Base-by-base conservation (phyloP, 1,284 basidiomycete species). In the Cystobasidium pallidum region DNA sequence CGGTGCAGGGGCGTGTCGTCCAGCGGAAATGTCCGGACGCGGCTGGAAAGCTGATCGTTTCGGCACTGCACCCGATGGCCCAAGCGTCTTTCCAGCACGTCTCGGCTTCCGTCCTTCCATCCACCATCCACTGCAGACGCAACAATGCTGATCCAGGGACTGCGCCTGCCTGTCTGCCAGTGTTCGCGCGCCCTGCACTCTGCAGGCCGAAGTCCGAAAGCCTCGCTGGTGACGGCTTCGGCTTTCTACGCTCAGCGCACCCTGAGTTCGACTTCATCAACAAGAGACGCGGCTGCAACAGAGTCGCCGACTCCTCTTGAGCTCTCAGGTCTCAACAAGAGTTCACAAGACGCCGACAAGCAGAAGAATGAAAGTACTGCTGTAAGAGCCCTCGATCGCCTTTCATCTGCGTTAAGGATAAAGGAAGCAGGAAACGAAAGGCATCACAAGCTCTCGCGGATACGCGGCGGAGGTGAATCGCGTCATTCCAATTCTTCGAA, bases 321-420 rank as follows among this genome's bases (percentile, higher is more conserved):
- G 58, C 36, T 30, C n/a, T 61, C 58, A 43, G 28, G 41, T 43
- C 39, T 61, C 36, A 61, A 45, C n/a, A 41, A 45, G n/a, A 61
- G 28, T 26, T 45, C 58, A 15, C 4, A 45, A 21, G 41, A 61
- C 28, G 41, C 39, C 21, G 39, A 61, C 17, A 45, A 61, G 39
- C 58, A 61, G 58, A 71, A 54, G 49, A 64, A 54, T 28, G 68
- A 71, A 39, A 59, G 59, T 4, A 55, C 43, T 54, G 68, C 68
- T 13, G 68, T 71, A 19, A 36, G 68, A 17, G 59, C 68, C 6
- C 49, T 71, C 39, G 68, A 71, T 47, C 58, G 68, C 21, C 61
- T 71, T n/a, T 59, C 68, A 10, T 55, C 49, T 47, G 68, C 68
- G 8, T 49, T 71, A n/a, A 34, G 68, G 21, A 45, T 51, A 41